These are phyloP conservation scores for Coccomyxa sp. DNA, from an alignment of 139 green algal species.

Conservation along the genomic window DNA sequence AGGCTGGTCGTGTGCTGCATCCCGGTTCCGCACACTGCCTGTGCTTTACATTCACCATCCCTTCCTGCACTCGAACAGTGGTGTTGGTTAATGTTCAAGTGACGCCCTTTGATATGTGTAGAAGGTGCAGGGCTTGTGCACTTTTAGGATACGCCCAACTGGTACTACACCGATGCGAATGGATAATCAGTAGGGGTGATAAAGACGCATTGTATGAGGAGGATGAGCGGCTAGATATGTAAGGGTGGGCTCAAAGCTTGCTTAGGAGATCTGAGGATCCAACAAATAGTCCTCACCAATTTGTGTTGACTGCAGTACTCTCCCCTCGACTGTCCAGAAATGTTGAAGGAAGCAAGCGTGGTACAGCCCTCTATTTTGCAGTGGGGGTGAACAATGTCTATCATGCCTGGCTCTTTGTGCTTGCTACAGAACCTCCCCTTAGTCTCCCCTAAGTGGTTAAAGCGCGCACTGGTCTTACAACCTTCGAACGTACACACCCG, in stretches of 20 bases:
- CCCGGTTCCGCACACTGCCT: not conserved
- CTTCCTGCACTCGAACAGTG: not conserved
- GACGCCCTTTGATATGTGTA: too few relatives aligned
- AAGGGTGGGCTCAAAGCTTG: too few relatives aligned
- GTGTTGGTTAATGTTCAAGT: too few relatives aligned
- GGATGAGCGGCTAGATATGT: too few relatives aligned
- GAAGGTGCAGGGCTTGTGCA: too few relatives aligned
- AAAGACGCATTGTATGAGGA: too few relatives aligned
- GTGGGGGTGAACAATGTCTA: not conserved
- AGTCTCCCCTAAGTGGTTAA: not conserved
- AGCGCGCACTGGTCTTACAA: not conserved
- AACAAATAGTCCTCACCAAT: not conserved
- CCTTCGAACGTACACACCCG: not conserved
- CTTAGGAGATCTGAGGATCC: too few relatives aligned
- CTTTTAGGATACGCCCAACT: too few relatives aligned
- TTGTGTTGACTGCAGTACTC: not conserved
- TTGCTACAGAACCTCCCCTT: not conserved
- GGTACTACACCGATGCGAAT: too few relatives aligned
- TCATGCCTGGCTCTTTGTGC: not conserved
- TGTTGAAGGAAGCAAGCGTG: not conserved
- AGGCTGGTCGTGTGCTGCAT: not conserved
- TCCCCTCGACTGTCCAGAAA: not conserved
- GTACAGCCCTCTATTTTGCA: not conserved
- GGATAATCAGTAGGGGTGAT: too few relatives aligned
- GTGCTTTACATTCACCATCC: constrained; percentile 8